Evolutionary conservation across 495 filamentous ascomycete species (phyloP).

Genomic region (Talaromyces wortmannii): DNA sequence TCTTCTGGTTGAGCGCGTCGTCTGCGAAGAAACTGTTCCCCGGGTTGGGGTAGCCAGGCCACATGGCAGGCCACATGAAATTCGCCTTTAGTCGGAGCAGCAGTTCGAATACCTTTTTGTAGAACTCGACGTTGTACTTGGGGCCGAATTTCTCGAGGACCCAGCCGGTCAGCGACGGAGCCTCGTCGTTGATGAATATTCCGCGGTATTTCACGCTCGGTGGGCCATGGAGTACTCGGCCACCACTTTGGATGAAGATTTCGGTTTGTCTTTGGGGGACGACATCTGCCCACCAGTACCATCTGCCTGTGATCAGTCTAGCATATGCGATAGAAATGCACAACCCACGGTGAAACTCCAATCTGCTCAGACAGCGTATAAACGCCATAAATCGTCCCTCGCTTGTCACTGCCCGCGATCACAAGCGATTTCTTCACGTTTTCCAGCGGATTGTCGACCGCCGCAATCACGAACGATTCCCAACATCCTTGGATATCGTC

Average conservation of each 20-base stretch:
- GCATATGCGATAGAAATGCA: too few species aligned
- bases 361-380: constrained; percentile 73
- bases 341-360: constrained; percentile 53
- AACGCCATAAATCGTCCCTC: constrained; percentile 66
- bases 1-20: constrained; percentile 57
- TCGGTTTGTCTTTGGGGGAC: constrained; percentile 43
- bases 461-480: constrained; percentile 59
- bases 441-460: constrained; percentile 52
- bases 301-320: too few species aligned
- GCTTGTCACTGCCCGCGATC: constrained; percentile 60
- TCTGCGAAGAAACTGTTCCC: constrained; percentile 64
- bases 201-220: constrained; percentile 70
- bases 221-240: constrained; percentile 48
- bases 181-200: constrained; percentile 76
- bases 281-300: constrained; percentile 72
- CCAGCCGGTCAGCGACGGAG: constrained; percentile 65
- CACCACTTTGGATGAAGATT: constrained; percentile 49
- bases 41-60: constrained; percentile 22
- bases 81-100: constrained; percentile 64
- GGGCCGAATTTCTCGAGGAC: constrained; percentile 52
- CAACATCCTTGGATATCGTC: constrained; percentile 52
- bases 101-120: constrained; percentile 64
- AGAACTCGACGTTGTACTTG: constrained; percentile 58
- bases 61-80: constrained; percentile 69
- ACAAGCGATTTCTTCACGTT: constrained; percentile 55